Evolutionary conservation across 305 asterid species (phyloP).

Genomic region (Plantago lanceolata): DNA sequence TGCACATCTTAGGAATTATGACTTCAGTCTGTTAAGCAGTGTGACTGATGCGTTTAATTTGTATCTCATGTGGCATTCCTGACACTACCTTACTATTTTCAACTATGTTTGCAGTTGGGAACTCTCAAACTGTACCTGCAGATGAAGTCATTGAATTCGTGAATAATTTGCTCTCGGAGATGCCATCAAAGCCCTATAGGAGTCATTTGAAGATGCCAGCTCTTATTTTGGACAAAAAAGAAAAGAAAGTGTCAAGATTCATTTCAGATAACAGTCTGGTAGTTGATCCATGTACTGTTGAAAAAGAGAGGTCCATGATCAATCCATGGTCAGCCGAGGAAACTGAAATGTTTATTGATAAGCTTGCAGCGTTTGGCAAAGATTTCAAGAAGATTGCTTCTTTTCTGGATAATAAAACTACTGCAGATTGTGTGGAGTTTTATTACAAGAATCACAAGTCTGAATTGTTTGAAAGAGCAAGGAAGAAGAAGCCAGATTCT

Average conservation of each 20-base stretch:
- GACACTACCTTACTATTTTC: slow-evolving; percentile 17
- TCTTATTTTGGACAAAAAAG: slow-evolving; percentile 68
- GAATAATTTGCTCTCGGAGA: slow-evolving; percentile 52
- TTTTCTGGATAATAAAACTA: slow-evolving; percentile 66
- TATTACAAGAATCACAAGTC: slow-evolving; percentile 96
- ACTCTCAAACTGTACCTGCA: slow-evolving; percentile 43
- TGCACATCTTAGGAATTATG: background rate
- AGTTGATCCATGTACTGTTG: slow-evolving; percentile 79
- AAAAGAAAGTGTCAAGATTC: slow-evolving; percentile 52
- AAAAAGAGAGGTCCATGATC: slow-evolving; percentile 65
- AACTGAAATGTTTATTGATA: slow-evolving; percentile 73
- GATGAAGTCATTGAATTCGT: slow-evolving; percentile 52
- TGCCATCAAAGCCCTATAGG: slow-evolving; percentile 58
- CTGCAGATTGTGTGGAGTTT: slow-evolving; percentile 91
- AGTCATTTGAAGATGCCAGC: slow-evolving; percentile 80
- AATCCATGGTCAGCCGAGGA: slow-evolving; percentile 82
- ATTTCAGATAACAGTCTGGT: slow-evolving; percentile 73
- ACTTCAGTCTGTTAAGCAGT: background rate
- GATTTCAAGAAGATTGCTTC: slow-evolving; percentile 76
- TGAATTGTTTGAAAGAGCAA: slow-evolving; percentile 65
- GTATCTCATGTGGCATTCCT: slow-evolving; percentile 15
- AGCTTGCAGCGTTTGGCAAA: slow-evolving; percentile 65
- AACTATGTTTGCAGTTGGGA: slow-evolving; percentile 57
- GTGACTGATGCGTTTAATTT: background rate
- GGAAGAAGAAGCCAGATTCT: slow-evolving; percentile 56